Conservation (phyloP, 2,329 filamentous ascomycete genomes). For the Clonostachys solani region DNA sequence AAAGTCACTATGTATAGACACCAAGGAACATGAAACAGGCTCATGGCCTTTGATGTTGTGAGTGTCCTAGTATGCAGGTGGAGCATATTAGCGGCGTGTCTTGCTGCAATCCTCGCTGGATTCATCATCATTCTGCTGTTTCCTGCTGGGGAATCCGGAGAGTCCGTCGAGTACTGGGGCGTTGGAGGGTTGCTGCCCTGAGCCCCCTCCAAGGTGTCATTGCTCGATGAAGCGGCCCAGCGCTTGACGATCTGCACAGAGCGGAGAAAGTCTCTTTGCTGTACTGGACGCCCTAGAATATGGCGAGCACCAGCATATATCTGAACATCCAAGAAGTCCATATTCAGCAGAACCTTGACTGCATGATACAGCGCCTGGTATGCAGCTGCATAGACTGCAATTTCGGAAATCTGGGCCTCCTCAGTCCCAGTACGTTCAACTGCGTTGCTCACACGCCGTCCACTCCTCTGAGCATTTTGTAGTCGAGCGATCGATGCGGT, state of each 20-base stretch:
- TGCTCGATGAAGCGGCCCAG: slow-evolving; percentile 28
- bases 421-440: too few relatives aligned
- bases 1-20: slow-evolving; percentile 55
- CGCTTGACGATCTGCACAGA: slow-evolving; percentile 45
- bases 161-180: neutral
- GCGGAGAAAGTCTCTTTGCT: slow-evolving; percentile 40
- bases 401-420: slow-evolving; percentile 14
- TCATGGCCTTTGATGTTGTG: slow-evolving; percentile 43
- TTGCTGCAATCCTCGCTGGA: slow-evolving; percentile 36
- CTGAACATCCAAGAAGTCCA: slow-evolving; percentile 57
- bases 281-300: slow-evolving; percentile 52
- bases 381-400: slow-evolving; percentile 33
- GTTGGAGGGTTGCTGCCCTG: neutral
- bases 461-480: slow-evolving; percentile 5
- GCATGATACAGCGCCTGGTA: slow-evolving; percentile 54
- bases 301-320: slow-evolving; percentile 56
- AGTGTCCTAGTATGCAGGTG: slow-evolving; percentile 32
- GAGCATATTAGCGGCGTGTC: slow-evolving; percentile 50
- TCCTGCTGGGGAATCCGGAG: slow-evolving; percentile 1
- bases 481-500: slow-evolving; percentile 9
- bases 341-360: slow-evolving; percentile 50
- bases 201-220: slow-evolving; percentile 2
- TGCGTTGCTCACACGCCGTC: neutral
- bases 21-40: slow-evolving; percentile 59
- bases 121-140: slow-evolving; percentile 1